A percentile compares a stretch with the other conserved stretches of the same genome.
phyloP scores from a whole-genome alignment of 441 rosid genomes.

The Erysimum pusillum region DNA sequence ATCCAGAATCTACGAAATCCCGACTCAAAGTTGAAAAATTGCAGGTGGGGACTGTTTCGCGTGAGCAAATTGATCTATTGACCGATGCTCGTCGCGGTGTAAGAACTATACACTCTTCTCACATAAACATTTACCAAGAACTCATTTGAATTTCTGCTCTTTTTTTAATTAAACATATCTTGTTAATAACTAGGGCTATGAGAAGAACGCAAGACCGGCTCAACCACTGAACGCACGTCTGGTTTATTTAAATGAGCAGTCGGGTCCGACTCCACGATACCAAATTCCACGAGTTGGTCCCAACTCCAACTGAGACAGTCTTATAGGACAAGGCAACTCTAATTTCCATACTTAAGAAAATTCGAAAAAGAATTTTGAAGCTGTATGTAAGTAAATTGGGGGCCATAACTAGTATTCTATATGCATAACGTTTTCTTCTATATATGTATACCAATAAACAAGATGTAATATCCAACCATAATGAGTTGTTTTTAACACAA shows the following conservation, averaged over 20 bases:
- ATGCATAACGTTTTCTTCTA: not conserved
- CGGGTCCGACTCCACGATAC: not conserved
- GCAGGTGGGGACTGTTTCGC: slow-evolving; percentile 45
- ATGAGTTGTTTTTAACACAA: slow-evolving; percentile 40
- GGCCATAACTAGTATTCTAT: slow-evolving; percentile 7
- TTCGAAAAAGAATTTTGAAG: no score
- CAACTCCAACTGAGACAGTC: not conserved
- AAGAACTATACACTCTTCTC: slow-evolving; percentile 32
- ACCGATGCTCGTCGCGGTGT: slow-evolving; percentile 40
- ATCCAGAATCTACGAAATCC: not conserved
- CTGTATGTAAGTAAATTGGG: slow-evolving; percentile 4
- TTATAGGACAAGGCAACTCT: slow-evolving; percentile 20
- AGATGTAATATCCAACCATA: slow-evolving; percentile 40
- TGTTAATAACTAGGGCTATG: slow-evolving; percentile 40
- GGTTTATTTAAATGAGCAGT: slow-evolving; percentile 36
- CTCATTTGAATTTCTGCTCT: not conserved
- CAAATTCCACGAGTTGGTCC: not conserved
- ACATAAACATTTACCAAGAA: slow-evolving; percentile 11
- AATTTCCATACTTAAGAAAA: not conserved
- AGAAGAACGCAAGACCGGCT: slow-evolving; percentile 44
- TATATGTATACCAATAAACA: not conserved
- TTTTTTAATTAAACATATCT: not conserved
- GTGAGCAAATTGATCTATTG: slow-evolving; percentile 21
- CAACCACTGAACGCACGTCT: slow-evolving; percentile 26
- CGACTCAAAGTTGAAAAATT: not conserved